These are phyloP conservation scores for Aspergillus oerlinghausenensis DNA, from an alignment of 2,329 filamentous ascomycete genomes.

Conservation along the genomic window DNA sequence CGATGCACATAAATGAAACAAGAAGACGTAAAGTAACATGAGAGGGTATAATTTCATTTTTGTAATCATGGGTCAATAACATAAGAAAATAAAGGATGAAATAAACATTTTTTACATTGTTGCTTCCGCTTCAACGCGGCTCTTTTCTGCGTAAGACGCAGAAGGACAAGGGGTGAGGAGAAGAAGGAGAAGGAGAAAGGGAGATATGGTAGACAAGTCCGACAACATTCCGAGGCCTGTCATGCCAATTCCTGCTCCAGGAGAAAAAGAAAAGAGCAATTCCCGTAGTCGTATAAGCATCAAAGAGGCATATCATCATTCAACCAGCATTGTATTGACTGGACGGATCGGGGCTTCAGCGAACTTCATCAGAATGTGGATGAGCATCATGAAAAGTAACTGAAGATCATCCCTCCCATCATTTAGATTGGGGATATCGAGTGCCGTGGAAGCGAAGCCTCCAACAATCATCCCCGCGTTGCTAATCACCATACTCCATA, in stretches of 20 bases:
- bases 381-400: neutral
- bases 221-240: neutral
- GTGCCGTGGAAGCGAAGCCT: neutral
- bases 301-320: neutral
- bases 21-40: neutral
- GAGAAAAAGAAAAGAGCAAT: neutral
- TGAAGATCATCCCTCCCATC: neutral
- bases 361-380: neutral
- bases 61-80: no score
- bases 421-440: neutral
- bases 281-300: neutral
- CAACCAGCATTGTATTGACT: neutral
- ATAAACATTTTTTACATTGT: no score
- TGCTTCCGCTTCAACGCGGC: no score
- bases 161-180: neutral
- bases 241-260: neutral
- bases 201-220: neutral
- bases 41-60: neutral
- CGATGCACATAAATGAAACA: neutral
- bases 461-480: neutral
- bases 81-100: no score
- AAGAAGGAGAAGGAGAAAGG: neutral
- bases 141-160: no score
- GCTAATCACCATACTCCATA: neutral
- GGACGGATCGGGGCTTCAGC: neutral